Percentiles rank a stretch among this genome's conserved stretches.
Conservation (phyloP, 129 eudicot species). For the Ambrosia artemisiifolia region DNA sequence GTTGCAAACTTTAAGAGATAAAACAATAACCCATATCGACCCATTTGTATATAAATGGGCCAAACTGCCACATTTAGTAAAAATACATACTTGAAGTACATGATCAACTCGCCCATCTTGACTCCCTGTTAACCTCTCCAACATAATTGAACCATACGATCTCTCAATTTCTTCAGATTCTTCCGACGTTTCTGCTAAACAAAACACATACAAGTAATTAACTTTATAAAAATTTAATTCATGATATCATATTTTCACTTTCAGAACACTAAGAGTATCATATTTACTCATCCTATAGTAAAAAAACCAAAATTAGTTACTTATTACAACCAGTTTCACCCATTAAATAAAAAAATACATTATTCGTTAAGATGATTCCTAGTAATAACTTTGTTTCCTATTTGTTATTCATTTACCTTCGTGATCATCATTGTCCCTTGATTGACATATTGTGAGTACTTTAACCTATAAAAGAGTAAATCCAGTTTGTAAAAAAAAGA, state of each 20-base stretch:
- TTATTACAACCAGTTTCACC: neutral
- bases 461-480: conserved; percentile 44
- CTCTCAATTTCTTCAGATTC: conserved; percentile 46
- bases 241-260: neutral
- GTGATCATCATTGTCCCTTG: conserved; percentile 40
- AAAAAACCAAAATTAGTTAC: neutral
- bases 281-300: neutral
- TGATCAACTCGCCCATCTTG: conserved; percentile 76
- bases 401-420: conserved; percentile 50
- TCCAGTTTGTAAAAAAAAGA: neutral
- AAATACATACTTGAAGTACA: conserved; percentile 73
- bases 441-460: conserved; percentile 75
- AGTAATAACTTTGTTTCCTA: neutral
- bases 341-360: neutral
- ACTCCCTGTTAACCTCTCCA: conserved; percentile 82
- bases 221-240: neutral
- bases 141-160: conserved; percentile 80
- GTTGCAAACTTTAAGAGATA: neutral
- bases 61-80: neutral
- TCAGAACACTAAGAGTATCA: neutral
- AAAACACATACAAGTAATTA: conserved; percentile 10
- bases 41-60: neutral
- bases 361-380: neutral
- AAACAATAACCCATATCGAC: neutral
- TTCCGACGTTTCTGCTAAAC: conserved; percentile 50